A percentile compares a stretch with the other conserved stretches of the same genome.
phyloP scores from a whole-genome alignment of 2,329 filamentous ascomycete genomes.

The Zymoseptoria passerinii region DNA sequence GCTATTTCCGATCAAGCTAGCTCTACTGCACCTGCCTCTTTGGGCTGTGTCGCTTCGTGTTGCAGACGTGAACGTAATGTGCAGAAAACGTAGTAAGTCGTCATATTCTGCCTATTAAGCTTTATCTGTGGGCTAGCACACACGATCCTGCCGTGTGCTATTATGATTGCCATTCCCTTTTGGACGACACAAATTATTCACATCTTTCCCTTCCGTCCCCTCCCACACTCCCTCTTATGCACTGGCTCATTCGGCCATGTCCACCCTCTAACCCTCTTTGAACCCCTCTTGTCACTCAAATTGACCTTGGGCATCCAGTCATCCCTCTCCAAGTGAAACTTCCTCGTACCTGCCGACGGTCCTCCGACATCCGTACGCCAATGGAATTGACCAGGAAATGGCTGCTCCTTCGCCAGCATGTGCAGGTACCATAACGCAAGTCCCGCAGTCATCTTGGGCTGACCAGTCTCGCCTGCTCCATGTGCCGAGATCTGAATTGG shows the following conservation, averaged over 20 bases:
- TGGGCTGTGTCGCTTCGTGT: neutral
- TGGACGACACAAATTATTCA: neutral
- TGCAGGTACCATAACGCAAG: constrained; percentile 72
- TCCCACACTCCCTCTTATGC: constrained; percentile 62
- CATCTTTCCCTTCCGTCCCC: constrained; percentile 33
- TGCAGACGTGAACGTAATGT: neutral
- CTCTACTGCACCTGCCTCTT: neutral
- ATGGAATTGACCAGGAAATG: constrained; percentile 48
- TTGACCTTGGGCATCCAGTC: constrained; percentile 68
- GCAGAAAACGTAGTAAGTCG: neutral
- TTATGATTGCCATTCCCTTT: neutral
- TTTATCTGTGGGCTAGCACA: neutral
- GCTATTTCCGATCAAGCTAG: neutral
- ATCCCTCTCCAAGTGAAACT: constrained; percentile 62
- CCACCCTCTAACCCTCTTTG: constrained; percentile 67
- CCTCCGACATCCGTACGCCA: constrained; percentile 68
- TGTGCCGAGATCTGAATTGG: constrained; percentile 44
- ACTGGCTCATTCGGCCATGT: constrained; percentile 66
- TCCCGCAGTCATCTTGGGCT: constrained; percentile 56
- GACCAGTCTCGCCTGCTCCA: constrained; percentile 30
- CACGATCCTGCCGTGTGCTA: neutral
- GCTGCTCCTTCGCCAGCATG: constrained; percentile 58
- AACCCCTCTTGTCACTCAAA: constrained; percentile 65
- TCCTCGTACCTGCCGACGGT: constrained; percentile 61
- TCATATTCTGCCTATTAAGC: neutral